Evolutionary conservation across 2,329 filamentous ascomycete genomes (phyloP), one percentile per base, ranked within the genome.

Genomic region (Fusarium sp.): DNA sequence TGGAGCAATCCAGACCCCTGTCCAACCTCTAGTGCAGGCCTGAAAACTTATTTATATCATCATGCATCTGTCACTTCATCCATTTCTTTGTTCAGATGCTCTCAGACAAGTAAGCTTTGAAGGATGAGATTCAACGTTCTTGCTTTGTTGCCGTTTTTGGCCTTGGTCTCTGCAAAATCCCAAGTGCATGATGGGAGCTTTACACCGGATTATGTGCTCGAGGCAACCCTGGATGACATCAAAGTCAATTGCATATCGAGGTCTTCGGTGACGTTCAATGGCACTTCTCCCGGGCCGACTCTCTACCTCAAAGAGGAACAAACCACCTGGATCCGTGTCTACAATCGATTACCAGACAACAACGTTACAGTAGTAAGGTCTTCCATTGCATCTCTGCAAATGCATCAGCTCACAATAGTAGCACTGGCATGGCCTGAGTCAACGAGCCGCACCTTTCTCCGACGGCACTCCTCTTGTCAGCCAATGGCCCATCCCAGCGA

Each of bases 371-470:
- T 70, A 3, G 67, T 70, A 35, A 32, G 67, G 56, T 5, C 4
- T 6, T 6, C 11, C 1, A 14, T 14, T n/a, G 2, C 6, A 4
- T 6, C 10, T 2, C 1, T 22, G 4, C 3, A 19, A 10, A 9
- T 8, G 9, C 8, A 2, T 6, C 4, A 35, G 20, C 54, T 70
- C n/a, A 70, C 50, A 25, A 7, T 6, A 37, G 3, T 22, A 90
- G 85, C 89, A 91, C 72, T 91, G 89, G 89, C 89, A 91, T 76
- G 89, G 89, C 14, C 80, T 92, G 10, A 84, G 82, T 17, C 85
- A 87, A 73, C 79, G 83, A 32, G 81, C 84, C 32, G 85, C 87
- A 1, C 87, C 87, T 0, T 91, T 90, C 76, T 87, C 88, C 2
- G 89, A 91, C 67, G 89, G 89, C 6, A 83, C 86, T 0, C 87